phyloP scores from a whole-genome alignment of 2,329 filamentous ascomycete genomes.

The Gaeumannomyces sp. region DNA sequence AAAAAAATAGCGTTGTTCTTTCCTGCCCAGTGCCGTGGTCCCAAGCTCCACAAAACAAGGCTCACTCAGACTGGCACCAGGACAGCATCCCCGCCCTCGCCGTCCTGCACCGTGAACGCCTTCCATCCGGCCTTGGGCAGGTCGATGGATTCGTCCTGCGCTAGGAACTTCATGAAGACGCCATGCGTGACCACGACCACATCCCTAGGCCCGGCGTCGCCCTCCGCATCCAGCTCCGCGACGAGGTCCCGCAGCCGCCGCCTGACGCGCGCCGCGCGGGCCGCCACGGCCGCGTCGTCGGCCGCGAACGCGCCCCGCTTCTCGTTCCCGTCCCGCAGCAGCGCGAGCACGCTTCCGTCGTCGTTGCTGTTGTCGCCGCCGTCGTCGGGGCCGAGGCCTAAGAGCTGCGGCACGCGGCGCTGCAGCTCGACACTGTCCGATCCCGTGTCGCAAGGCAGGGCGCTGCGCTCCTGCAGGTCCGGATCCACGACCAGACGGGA shows the following conservation, averaged over 20 bases:
- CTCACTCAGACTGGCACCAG: no score
- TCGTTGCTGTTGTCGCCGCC: no score
- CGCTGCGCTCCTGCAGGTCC: constrained; percentile 21
- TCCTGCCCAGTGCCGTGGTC: no score
- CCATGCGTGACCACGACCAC: constrained; percentile 25
- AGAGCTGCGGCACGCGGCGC: no score
- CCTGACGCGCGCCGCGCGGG: constrained; percentile 10
- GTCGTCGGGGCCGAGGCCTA: no score
- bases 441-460: constrained; percentile 21
- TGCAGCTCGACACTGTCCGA: constrained; percentile 11
- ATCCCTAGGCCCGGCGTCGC: constrained; percentile 8
- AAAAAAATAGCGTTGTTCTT: no score
- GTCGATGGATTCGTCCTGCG: constrained; percentile 21
- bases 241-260: constrained; percentile 11
- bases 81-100: no score
- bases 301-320: no score
- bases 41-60: no score
- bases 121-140: constrained; percentile 27
- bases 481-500: constrained; percentile 13
- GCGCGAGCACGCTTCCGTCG: no score
- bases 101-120: constrained; percentile 14
- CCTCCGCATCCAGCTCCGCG: no score
- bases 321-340: constrained; percentile 10
- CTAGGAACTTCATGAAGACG: constrained; percentile 26
- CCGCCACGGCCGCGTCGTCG: no score